These are phyloP conservation scores for Spongospora subterranea DNA, from an alignment of 208 protist genomes.

Conservation along the genomic window DNA sequence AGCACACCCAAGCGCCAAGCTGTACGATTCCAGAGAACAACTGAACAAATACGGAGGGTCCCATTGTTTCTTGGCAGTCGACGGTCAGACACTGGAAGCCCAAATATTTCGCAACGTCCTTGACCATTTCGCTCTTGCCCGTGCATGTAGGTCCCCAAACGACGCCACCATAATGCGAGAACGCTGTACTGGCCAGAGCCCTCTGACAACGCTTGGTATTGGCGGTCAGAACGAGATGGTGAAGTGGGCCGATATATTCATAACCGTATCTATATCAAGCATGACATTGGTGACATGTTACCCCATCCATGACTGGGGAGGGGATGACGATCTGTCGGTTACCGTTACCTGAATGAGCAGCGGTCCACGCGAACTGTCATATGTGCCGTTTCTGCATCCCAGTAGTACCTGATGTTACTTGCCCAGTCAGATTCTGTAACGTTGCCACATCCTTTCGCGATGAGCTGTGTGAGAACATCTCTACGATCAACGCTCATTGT, in stretches of 20 bases:
- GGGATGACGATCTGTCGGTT: neutral
- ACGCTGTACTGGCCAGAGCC: conserved; percentile 93
- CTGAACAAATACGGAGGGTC: conserved; percentile 68
- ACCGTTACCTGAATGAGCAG: conserved; percentile 82
- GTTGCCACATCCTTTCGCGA: neutral
- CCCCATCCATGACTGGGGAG: neutral
- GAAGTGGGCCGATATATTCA: conserved; percentile 93
- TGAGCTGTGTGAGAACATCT: neutral
- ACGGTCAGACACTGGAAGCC: conserved; percentile 70
- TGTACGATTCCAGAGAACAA: conserved; percentile 74
- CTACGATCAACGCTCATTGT: neutral
- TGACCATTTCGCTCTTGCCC: conserved; percentile 89
- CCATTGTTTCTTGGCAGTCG: conserved; percentile 71
- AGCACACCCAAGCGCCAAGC: conserved; percentile 74
- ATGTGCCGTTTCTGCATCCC: conserved; percentile 60
- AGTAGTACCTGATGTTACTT: conserved; percentile 83
- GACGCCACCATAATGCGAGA: conserved; percentile 89
- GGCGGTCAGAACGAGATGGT: conserved; percentile 95
- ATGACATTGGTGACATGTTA: neutral
- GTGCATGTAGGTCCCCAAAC: conserved; percentile 92
- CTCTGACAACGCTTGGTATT: conserved; percentile 97
- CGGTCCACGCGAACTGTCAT: conserved; percentile 89
- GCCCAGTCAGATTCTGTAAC: conserved; percentile 89
- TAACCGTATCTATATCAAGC: conserved; percentile 85
- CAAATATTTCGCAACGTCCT: conserved; percentile 71